Base-by-base conservation (phyloP, 768 basidiomycete genomes). In the Termitomyces eurrhizus region DNA sequence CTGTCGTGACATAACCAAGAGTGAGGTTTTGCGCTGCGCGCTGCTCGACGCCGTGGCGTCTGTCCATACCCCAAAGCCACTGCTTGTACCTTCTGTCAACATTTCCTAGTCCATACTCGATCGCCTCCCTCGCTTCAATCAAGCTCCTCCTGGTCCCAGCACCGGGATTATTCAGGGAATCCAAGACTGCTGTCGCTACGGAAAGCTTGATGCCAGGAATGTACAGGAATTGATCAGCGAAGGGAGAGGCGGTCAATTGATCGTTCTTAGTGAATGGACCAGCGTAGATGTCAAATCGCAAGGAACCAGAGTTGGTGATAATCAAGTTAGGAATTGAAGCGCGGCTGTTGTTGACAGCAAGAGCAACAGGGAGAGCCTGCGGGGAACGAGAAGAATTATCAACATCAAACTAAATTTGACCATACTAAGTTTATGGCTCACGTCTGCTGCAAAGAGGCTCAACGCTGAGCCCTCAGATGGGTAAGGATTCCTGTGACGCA, bases 221-320 rank as follows among this genome's bases (percentile, higher is more conserved):
- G 70, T 78, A 92, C 26, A 82, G 62, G 76, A 91, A 89, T 8
- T 75, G 60, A 66, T 92, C 85, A 0, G 74, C 70, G 68, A 90
- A 94, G 0, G 93, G 90, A 8, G 83, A 85, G 0, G 83, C 83
- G 0, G 90, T 89, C 41, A 93, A 80, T 65, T 92, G 87, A 69
- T 94, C 91, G 69, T 93, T 90, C 70, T 85, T 85, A 26, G 88
- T 88, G 74, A 94, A 93, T 3, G 83, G 65, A 2, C 92, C 92
- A 1, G 78, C 64, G 67, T 84, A 86, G 56, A 92, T 70, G 64
- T 88, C 82, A 73, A 85, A 91, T 50, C 90, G 84, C 66, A 84
- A 76, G 9, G 78, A 82, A 13, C 84, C 89, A 1, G 87, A 83
- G 72, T 90, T 86, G 58, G 78, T 74, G 60, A 92, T 83, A 69